phyloP scores from a whole-genome alignment of 2,329 filamentous ascomycete genomes.

The Tolypocladium endophyticum region DNA sequence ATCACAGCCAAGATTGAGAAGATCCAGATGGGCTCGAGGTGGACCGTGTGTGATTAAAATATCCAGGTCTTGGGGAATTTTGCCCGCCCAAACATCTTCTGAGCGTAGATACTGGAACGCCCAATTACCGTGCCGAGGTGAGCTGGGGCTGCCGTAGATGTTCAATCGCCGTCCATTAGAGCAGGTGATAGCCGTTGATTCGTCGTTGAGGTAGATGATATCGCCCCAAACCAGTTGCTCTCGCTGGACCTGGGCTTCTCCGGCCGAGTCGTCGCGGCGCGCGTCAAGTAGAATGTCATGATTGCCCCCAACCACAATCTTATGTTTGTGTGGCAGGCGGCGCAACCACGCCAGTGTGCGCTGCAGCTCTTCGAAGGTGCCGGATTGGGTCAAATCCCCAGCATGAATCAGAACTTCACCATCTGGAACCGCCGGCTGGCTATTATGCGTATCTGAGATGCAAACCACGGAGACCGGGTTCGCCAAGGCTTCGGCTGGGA shows the following conservation, averaged over 20 bases:
- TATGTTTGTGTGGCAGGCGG: slow-evolving; percentile 25
- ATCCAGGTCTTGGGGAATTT: slow-evolving; percentile 16
- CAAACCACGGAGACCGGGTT: slow-evolving; percentile 22
- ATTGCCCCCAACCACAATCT: slow-evolving; percentile 35
- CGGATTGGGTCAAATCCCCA: slow-evolving; percentile 34
- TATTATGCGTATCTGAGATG: slow-evolving; percentile 35
- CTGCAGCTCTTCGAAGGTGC: slow-evolving; percentile 27
- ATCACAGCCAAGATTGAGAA: slow-evolving; percentile 19
- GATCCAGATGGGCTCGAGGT: slow-evolving; percentile 24
- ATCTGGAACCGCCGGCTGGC: slow-evolving; percentile 22
- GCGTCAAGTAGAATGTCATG: slow-evolving; percentile 26
- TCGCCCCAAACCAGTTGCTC: slow-evolving; percentile 11
- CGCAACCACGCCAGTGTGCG: slow-evolving; percentile 27
- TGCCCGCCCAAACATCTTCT: slow-evolving; percentile 15
- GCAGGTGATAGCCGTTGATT: not conserved
- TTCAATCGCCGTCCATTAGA: not conserved
- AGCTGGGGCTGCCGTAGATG: slow-evolving; percentile 19
- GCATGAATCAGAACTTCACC: slow-evolving; percentile 38
- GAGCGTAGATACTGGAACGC: slow-evolving; percentile 29
- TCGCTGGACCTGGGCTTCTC: not conserved
- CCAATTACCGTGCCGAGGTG: slow-evolving; percentile 23
- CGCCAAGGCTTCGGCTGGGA: not conserved
- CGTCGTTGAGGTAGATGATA: slow-evolving; percentile 14
- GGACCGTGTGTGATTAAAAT: slow-evolving; percentile 29
- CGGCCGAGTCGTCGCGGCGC: not conserved